phyloP scores from a whole-genome alignment of 1,284 basidiomycete genomes.

The Ganoderma multipileum region DNA sequence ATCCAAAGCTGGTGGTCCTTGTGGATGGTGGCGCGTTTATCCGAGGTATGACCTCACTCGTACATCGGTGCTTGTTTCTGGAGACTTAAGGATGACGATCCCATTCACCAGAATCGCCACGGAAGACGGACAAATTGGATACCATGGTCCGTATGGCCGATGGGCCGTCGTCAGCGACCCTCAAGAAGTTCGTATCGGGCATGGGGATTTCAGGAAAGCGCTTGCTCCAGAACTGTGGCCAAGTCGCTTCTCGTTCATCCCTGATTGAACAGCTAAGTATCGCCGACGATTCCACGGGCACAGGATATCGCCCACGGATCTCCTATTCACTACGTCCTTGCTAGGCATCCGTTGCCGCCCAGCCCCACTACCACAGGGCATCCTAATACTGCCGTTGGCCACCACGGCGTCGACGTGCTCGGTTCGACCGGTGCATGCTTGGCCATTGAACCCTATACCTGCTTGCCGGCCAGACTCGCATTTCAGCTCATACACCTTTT shows the following conservation, averaged over 20 bases:
- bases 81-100: slow-evolving; percentile 13
- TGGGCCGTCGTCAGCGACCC: slow-evolving; percentile 12
- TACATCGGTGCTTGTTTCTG: slow-evolving; percentile 6
- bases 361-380: background rate
- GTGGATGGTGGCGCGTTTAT: slow-evolving; percentile 11
- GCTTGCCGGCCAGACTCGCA: background rate
- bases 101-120: slow-evolving; percentile 9
- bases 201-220: background rate
- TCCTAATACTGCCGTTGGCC: slow-evolving; percentile 5
- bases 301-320: slow-evolving; percentile 16
- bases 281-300: slow-evolving; percentile 28
- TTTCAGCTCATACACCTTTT: background rate
- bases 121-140: slow-evolving; percentile 20
- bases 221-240: slow-evolving; percentile 2
- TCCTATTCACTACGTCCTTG: slow-evolving; percentile 17
- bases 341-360: slow-evolving; percentile 8
- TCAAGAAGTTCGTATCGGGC: slow-evolving; percentile 12
- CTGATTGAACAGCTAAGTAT: slow-evolving; percentile 25
- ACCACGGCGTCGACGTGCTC: background rate
- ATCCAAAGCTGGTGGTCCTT: slow-evolving; percentile 5
- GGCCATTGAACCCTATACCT: slow-evolving; percentile 1
- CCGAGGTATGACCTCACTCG: slow-evolving; percentile 24
- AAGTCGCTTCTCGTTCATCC: slow-evolving; percentile 19
- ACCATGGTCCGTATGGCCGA: slow-evolving; percentile 21
- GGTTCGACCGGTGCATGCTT: slow-evolving; percentile 3